Evolutionary conservation across 2,329 filamentous ascomycete genomes (phyloP), one percentile per base, ranked within the genome.

Genomic region (Penicillium sp.): DNA sequence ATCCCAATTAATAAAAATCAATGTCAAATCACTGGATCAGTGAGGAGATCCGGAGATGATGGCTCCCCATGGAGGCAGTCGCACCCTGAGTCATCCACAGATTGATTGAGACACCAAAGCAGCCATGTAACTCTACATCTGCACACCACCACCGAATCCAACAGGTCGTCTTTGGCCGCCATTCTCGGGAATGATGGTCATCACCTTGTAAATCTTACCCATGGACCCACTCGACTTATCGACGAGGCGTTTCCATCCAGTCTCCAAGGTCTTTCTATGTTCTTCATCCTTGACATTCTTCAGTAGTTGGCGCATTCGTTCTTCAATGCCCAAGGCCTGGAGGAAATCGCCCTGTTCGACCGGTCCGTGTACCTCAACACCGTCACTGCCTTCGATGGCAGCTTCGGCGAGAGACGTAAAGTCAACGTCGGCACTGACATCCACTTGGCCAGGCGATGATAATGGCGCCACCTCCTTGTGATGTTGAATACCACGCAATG

Each of bases 341-440:
- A 98, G 70, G 67, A 95, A 98, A 35, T 78, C 74, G 0, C 82
- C 88, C 70, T 98, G 93, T 52, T 90, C 82, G 1, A 95, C 84
- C 0, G 93, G 93, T 0, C 93, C 93, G 62, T 97, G 90, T 5
- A 95, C 88, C 68, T 98, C 93, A 4, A 97, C 83, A 1, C 84
- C 85, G 1, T 84, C 79, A 55, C 85, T 90, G 0, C 87, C 86
- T 35, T 79, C 73, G 39, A 88, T 77, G 0, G 90, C 90, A 1
- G 86, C 78, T 65, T 97, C 90, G 0, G 90, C 90, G 1, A 98
- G 73, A 9, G 85, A 89, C 0, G 81, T 80, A 64, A 98, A 98
- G 68, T 98, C 93, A 1, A 98, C 93, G 64, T 98, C 91, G 0
- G 88, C 91, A 56, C 84, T 90, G 24, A 98, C 76, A 65, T 98